Conservation (phyloP, 2,329 filamentous ascomycete species). For the Calonectria pseudoreteaudii region DNA sequence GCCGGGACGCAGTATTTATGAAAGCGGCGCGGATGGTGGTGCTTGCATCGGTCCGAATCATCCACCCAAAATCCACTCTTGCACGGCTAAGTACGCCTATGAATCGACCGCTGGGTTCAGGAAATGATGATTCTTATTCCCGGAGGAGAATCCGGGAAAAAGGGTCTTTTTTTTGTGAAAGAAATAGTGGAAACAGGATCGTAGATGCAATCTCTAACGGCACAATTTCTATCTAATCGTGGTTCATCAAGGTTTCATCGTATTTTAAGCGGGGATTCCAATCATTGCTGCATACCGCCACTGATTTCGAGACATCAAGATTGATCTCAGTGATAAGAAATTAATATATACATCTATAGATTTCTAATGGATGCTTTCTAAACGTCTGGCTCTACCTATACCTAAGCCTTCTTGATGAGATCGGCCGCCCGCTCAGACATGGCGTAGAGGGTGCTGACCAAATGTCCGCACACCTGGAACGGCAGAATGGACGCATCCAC, state of each 20-base stretch:
- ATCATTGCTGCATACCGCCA: neutral
- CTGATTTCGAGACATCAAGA: neutral
- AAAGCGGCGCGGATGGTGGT: neutral
- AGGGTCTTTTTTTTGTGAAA: neutral
- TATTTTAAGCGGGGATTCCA: neutral
- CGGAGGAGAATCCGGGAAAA: neutral
- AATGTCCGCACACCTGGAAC: neutral
- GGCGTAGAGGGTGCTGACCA: neutral
- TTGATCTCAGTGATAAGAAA: neutral
- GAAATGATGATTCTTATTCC: neutral
- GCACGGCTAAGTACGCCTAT: neutral
- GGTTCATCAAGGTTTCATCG: neutral
- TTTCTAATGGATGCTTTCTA: neutral
- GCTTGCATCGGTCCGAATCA: neutral
- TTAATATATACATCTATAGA: neutral
- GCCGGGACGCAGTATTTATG: neutral
- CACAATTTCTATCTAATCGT: neutral
- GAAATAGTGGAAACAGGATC: neutral
- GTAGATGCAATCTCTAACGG: neutral
- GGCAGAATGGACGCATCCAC: constrained; percentile 47
- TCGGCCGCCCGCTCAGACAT: neutral
- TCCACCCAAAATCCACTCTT: neutral
- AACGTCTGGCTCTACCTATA: neutral
- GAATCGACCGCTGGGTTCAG: neutral
- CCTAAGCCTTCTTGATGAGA: neutral